Base-by-base conservation (phyloP, 1,139 yeast species). In the Suhomyces bribrorum region DNA sequence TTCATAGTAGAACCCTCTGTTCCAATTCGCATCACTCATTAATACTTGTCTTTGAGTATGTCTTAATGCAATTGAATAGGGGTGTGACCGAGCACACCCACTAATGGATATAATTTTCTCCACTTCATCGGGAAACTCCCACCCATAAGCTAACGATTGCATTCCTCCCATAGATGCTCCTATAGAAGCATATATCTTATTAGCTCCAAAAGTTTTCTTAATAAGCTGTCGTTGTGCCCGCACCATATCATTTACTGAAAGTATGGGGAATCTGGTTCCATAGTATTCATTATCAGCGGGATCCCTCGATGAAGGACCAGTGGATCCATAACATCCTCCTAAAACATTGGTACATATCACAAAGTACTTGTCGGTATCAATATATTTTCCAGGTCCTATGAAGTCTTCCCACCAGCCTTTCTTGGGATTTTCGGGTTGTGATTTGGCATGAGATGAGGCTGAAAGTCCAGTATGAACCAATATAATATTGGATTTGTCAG, bases 81-180 rank as follows among this genome's bases (percentile, higher is more conserved):
- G 97, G 59, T 89, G 97, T 0, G 96, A 86, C 52, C 95, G 73
- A 2, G 96, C 95, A 66, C 96, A 89, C 4, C 95, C 97, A 33
- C 94, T 83, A 23, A 89, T 86, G 8, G 88, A 77, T 1, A 88
- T 78, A 4, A 89, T 74, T 40, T 83, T 80, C 6, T 73, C 75
- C 5, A 89, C 96, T 44, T 74, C 77, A 29, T 83, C 81, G 1
- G 95, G 88, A 55, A 84, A 89, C 55, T 86, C 95, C 60, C 81
- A 77, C 0, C 88, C 96, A 59, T 81, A 87, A 0, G 97, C 95
- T 41, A 89, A 71, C 8, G 92, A 83, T 64, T 89, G 97, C 96
- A 89, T 88, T 14, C 97, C 97, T 20, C 97, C 97, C 95, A 89
- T 87, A 0, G 96, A 87, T 1, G 96, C 85, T 5, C 97, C 97